phyloP scores from a whole-genome alignment of 2,329 filamentous ascomycete species.

The Aaosphaeria arxii region DNA sequence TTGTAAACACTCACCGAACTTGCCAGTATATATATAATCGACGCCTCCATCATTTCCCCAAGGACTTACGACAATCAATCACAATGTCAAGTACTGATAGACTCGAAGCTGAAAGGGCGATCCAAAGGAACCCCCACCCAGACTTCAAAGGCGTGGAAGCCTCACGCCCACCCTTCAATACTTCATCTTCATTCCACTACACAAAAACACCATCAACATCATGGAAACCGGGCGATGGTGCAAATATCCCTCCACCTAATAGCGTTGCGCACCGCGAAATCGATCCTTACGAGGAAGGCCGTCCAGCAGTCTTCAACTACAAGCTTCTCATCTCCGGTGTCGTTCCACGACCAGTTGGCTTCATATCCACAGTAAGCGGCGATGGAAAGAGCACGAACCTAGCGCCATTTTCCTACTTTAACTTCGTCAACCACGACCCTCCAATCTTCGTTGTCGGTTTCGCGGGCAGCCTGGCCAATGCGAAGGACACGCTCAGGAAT shows the following conservation, averaged over 20 bases:
- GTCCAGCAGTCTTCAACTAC: conserved; percentile 74
- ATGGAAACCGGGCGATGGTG: conserved; percentile 66
- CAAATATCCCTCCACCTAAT: conserved; percentile 55
- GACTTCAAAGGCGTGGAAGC: conserved; percentile 74
- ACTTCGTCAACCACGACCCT: conserved; percentile 80
- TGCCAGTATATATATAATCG: too few relatives aligned
- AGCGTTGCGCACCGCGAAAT: conserved; percentile 69
- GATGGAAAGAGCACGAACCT: conserved; percentile 71
- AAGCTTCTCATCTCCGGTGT: conserved; percentile 85
- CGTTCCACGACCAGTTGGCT: conserved; percentile 76
- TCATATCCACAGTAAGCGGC: conserved; percentile 55
- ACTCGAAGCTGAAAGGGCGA: conserved; percentile 44
- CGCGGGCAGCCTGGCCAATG: conserved; percentile 53
- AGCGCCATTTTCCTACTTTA: conserved; percentile 85
- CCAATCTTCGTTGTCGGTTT: conserved; percentile 73
- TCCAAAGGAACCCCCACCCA: conserved; percentile 65
- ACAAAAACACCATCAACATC: conserved; percentile 63
- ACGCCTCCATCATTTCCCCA: too few relatives aligned
- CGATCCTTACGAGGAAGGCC: conserved; percentile 71
- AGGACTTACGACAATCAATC: too few relatives aligned
- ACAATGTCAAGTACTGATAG: conserved; percentile 11
- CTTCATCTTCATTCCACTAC: conserved; percentile 48
- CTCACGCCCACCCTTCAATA: conserved; percentile 61
- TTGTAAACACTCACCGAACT: too few relatives aligned
- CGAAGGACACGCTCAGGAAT: conserved; percentile 80